phyloP scores from a whole-genome alignment of 805 yeast species.

The Zygosaccharomyces lentus region DNA sequence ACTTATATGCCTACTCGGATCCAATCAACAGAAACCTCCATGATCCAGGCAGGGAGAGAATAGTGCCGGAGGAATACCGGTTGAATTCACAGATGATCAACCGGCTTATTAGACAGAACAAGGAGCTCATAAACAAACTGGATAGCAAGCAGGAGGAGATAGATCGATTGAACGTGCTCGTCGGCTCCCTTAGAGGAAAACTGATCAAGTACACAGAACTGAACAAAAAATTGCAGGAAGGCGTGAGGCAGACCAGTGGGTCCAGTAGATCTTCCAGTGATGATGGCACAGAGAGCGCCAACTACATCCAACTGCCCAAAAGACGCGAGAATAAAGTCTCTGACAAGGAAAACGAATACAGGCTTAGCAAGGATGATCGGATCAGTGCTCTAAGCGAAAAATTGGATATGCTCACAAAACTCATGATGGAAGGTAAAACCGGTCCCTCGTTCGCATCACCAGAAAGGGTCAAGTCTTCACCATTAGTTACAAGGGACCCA shows the following conservation, averaged over 20 bases:
- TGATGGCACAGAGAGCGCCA: constrained; percentile 18
- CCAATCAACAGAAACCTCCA: constrained; percentile 7
- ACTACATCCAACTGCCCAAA: constrained; percentile 26
- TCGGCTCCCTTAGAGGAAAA: constrained; percentile 35
- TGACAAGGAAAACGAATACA: constrained; percentile 10
- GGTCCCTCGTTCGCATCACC: constrained; percentile 5
- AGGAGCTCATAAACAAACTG: constrained; percentile 33
- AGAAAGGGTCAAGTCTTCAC: background rate
- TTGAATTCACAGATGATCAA: constrained; percentile 38
- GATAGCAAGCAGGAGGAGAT: constrained; percentile 30
- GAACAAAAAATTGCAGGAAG: constrained; percentile 20
- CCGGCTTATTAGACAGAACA: constrained; percentile 37
- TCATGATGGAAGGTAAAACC: constrained; percentile 11
- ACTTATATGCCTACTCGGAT: constrained; percentile 12
- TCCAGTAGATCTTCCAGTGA: constrained; percentile 6
- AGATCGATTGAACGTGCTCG: constrained; percentile 32
- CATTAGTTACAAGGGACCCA: background rate
- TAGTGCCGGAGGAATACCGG: constrained; percentile 36
- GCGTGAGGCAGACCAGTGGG: background rate
- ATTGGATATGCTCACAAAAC: constrained; percentile 18
- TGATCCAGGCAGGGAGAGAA: constrained; percentile 16
- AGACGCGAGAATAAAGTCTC: constrained; percentile 15
- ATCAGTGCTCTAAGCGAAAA: constrained; percentile 18
- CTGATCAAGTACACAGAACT: constrained; percentile 36
- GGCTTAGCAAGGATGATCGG: constrained; percentile 18